Base-by-base conservation (phyloP, 768 basidiomycete genomes). In the Pulveroboletus sp. region DNA sequence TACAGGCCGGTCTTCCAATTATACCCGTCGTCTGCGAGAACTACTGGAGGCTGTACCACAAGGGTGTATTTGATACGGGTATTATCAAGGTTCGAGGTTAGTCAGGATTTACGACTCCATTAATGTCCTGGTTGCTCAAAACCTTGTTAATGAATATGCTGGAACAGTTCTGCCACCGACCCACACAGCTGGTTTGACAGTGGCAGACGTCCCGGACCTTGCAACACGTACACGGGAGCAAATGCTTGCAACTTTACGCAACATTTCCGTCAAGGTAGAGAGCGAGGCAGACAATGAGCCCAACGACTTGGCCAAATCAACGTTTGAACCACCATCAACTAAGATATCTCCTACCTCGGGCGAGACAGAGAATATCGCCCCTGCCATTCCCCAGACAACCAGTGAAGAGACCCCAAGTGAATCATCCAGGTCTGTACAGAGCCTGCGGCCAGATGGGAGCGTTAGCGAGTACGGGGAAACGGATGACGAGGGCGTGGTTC, bases 1-100 rank as follows among this genome's bases (percentile, higher is more conserved):
- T 98, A 22, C 85, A 93, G 69, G 84, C 91, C 12, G 83, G 87
- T 26, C 78, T 98, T 39, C 95, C 96, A 6, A 85, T 99, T 61
- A 79, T 90, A 26, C 95, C 96, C 6, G 79, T 99, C 44, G 85
- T 98, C 3, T 82, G 83, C 44, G 93, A 98, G 73, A 97, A 97
- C 68, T 99, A 98, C 66, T 89, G 89, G 79, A 71, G 80, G 53
- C 57, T 95, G 39, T 98, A 96, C 67, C 83, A 81, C 62, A 78
- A 82, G 54, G 85, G 85, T 30, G 71, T 83, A 17, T 89, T 97
- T 55, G 82, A 83, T 32, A 68, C 75, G 22, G 95, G 95, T 0
- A 78, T 75, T 10, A 74, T 98, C 54, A 89, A 80, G 63, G 77
- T 98, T 56, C 82, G 81, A 77, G 90, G 96, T 68, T 11, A 53